Base-by-base conservation (phyloP, 306 rosid species). In the Rosa persica region DNA sequence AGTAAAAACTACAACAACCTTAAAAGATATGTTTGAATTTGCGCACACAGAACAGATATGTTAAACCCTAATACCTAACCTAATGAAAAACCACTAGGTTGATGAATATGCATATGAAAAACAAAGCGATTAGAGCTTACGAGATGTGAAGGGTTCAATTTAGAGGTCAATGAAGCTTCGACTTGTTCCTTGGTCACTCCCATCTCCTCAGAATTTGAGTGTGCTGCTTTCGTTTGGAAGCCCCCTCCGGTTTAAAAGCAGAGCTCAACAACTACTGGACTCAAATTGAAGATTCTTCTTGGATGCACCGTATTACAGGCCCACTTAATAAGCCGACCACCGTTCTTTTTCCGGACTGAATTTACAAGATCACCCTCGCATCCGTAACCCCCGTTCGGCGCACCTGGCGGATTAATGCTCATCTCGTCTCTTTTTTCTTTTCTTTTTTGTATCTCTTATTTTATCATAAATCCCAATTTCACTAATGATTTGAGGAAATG, bases 101-200 rank as follows among this genome's bases (percentile, higher is more conserved):
- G 43, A 39, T 39, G 43, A n/a, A 57, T 57, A 55, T 55, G 60
- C 4, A 25, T 9, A 47, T 12, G 23, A 8, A 25, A 3, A 22
- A 40, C 58, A 57, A 58, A 17, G 20, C 38, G 38, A 39, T 5
- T 10, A 43, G 72, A 66, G 76, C 93, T 86, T 87, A 95, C 98
- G 20, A 95, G 76, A 79, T 95, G 91, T 2, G 89, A 79, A 86
- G 98, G 98, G 83, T 82, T 93, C 11, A 95, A 79, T 64, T 88
- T 89, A 4, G 98, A 85, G 66, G 88, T 89, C 92, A 95, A 81
- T 1, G 96, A 74, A 64, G 96, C 84, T 81, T 92, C 92, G 40
- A 95, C 93, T 84, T 87, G 96, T 65, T 95, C 93, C 85, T 88
- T 91, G 1, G 98, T 88, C 64, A 95, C 97, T 1, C 97, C 96